phyloP scores from a whole-genome alignment of 306 rosid species.

The Dicorynia guianensis region DNA sequence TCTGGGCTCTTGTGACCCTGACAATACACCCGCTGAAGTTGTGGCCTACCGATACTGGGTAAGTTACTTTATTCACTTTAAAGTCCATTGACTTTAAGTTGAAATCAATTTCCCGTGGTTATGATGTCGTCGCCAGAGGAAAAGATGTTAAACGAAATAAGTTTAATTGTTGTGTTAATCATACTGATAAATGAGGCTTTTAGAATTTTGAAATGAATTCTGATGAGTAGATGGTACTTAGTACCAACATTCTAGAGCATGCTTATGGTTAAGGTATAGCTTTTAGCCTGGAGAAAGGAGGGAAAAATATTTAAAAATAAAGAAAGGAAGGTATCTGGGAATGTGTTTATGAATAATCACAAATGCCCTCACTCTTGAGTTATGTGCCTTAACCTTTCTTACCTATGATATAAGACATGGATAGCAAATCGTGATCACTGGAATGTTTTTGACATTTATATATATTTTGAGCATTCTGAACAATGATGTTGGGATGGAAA shows the following conservation, averaged over 20 bases:
- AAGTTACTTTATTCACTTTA: slow-evolving; percentile 51
- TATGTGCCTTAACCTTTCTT: slow-evolving; percentile 33
- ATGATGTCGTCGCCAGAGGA: slow-evolving; percentile 40
- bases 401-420: slow-evolving; percentile 33
- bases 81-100: slow-evolving; percentile 41
- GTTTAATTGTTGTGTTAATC: slow-evolving; percentile 20
- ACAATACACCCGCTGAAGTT: slow-evolving; percentile 93
- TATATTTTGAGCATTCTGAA: slow-evolving; percentile 8
- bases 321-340: slow-evolving; percentile 28
- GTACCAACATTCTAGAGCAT: slow-evolving; percentile 19
- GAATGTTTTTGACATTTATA: slow-evolving; percentile 27
- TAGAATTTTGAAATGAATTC: not conserved
- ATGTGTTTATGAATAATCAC: slow-evolving; percentile 4
- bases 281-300: slow-evolving; percentile 6
- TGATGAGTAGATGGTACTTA: slow-evolving; percentile 34
- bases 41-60: slow-evolving; percentile 96
- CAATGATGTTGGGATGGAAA: slow-evolving; percentile 37
- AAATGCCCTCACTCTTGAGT: slow-evolving; percentile 44
- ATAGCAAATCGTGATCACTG: slow-evolving; percentile 29
- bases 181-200: slow-evolving; percentile 22
- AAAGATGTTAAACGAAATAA: slow-evolving; percentile 11
- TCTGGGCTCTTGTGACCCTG: slow-evolving; percentile 89
- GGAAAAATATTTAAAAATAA: not conserved
- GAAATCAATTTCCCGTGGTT: slow-evolving; percentile 38
- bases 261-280: slow-evolving; percentile 20